Conservation (phyloP, 176 grass and related monocot species). For the Neostapfia colusana region DNA sequence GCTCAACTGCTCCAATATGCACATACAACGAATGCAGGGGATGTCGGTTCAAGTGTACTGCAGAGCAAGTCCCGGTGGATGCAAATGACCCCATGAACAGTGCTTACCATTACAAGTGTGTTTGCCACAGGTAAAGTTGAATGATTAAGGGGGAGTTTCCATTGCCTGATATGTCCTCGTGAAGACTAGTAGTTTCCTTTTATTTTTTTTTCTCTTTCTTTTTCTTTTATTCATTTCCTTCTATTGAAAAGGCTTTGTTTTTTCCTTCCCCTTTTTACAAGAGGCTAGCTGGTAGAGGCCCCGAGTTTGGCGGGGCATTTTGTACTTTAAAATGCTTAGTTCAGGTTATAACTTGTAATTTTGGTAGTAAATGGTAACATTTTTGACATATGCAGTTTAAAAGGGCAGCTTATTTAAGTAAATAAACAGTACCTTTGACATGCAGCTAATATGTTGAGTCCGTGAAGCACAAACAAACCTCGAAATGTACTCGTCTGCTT, state of each 20-base stretch:
- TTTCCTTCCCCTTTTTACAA: constrained; percentile 19
- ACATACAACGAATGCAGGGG: constrained; percentile 94
- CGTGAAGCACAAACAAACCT: constrained; percentile 39
- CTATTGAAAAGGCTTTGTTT: constrained; percentile 35
- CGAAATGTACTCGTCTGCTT: constrained; percentile 31
- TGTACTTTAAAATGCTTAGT: constrained; percentile 53
- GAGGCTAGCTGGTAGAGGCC: constrained; percentile 43
- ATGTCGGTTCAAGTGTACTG: constrained; percentile 78
- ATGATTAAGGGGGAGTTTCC: constrained; percentile 37
- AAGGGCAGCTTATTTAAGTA: background rate
- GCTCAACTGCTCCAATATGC: constrained; percentile 77
- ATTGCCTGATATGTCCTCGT: constrained; percentile 38
- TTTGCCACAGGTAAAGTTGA: constrained; percentile 81
- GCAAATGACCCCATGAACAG: constrained; percentile 91
- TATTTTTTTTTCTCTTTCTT: constrained; percentile 11
- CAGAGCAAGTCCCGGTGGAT: constrained; percentile 90
- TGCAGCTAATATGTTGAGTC: constrained; percentile 18
- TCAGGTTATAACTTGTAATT: constrained; percentile 50
- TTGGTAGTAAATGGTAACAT: constrained; percentile 48
- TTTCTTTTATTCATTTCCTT: constrained; percentile 28
- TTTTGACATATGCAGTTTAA: constrained; percentile 42
- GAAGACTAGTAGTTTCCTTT: constrained; percentile 29
- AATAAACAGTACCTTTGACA: constrained; percentile 6
- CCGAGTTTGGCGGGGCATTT: constrained; percentile 34
- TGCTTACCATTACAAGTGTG: constrained; percentile 91